phyloP scores from a whole-genome alignment of 306 rosid species.

The Bauhinia variegata region DNA sequence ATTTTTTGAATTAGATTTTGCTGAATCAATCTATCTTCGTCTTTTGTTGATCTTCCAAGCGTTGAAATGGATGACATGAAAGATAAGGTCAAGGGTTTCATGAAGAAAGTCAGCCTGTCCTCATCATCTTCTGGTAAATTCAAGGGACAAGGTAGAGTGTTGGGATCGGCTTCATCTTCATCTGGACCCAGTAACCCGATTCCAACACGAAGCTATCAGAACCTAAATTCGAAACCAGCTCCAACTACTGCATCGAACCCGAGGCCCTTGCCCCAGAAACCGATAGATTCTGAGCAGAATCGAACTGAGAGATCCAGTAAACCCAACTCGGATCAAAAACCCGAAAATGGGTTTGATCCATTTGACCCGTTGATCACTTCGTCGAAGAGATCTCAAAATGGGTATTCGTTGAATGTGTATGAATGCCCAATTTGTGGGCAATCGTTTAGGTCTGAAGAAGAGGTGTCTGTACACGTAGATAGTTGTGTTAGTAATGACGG shows the following conservation, averaged over 20 bases:
- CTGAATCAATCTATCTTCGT: neutral
- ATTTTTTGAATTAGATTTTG: neutral
- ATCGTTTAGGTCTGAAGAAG: conserved; percentile 73
- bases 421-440: conserved; percentile 85
- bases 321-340: conserved; percentile 43
- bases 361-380: conserved; percentile 78
- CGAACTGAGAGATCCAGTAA: conserved; percentile 21
- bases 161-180: conserved; percentile 75
- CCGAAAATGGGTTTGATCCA: conserved; percentile 70
- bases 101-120: conserved; percentile 75
- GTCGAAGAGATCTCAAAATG: conserved; percentile 70
- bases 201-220: conserved; percentile 36
- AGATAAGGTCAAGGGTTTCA: conserved; percentile 86
- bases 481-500: conserved; percentile 48
- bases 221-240: conserved; percentile 48
- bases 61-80: conserved; percentile 73
- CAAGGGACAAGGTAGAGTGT: conserved; percentile 92
- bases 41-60: neutral
- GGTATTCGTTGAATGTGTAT: conserved; percentile 56
- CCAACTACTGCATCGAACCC: conserved; percentile 25
- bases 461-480: conserved; percentile 78
- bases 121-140: conserved; percentile 78
- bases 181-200: conserved; percentile 47
- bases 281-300: conserved; percentile 17
- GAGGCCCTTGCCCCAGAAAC: conserved; percentile 44